Evolutionary conservation across 1,139 yeast species (phyloP).

Genomic region (Pichia kudriavzevii): DNA sequence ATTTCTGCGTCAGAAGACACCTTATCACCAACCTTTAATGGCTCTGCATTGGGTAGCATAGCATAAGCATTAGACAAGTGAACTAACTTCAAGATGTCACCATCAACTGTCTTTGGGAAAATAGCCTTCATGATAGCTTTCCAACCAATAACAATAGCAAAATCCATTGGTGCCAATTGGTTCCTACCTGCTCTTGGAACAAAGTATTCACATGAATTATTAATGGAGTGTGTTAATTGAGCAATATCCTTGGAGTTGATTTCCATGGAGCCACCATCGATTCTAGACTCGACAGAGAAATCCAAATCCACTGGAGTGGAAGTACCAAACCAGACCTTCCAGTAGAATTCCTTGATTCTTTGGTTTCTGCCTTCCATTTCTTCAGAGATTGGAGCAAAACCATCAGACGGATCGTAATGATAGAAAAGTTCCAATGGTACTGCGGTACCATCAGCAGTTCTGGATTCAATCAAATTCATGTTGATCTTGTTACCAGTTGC

Average conservation of each 20-base stretch:
- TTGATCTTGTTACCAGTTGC: conserved; percentile 45
- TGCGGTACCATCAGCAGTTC: conserved; percentile 72
- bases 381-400: conserved; percentile 92
- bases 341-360: conserved; percentile 91
- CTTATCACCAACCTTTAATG: conserved; percentile 81
- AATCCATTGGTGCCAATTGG: conserved; percentile 96
- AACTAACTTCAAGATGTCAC: conserved; percentile 88
- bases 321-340: conserved; percentile 94
- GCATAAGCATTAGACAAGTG: conserved; percentile 93
- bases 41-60: conserved; percentile 88
- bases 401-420: conserved; percentile 74
- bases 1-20: conserved; percentile 80
- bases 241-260: conserved; percentile 75
- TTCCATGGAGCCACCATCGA: conserved; percentile 62
- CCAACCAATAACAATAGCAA: conserved; percentile 98
- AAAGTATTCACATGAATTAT: conserved; percentile 94
- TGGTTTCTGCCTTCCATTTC: conserved; percentile 84
- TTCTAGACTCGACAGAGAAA: conserved; percentile 54
- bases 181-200: conserved; percentile 81
- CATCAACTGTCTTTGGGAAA: conserved; percentile 94
- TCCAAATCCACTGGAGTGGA: conserved; percentile 47
- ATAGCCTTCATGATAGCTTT: conserved; percentile 94
- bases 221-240: conserved; percentile 94
- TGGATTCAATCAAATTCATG: conserved; percentile 75
- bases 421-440: conserved; percentile 72